Base-by-base conservation (phyloP, 2,329 filamentous ascomycete species). In the Colletotrichum endophyticum region DNA sequence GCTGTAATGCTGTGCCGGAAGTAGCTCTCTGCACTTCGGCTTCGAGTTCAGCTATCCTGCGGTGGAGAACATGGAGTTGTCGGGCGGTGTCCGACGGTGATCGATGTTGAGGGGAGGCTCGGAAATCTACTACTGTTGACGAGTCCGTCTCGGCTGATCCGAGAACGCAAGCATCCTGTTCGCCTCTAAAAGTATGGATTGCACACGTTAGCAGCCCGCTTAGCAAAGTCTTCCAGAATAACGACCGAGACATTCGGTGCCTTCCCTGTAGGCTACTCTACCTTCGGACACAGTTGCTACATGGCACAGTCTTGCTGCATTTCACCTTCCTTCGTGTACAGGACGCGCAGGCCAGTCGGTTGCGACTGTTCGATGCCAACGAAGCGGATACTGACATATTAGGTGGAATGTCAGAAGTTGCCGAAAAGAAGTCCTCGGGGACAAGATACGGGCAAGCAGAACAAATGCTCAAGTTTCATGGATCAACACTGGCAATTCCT, bases 271-370 rank as follows among this genome's bases (percentile, higher is more conserved):
- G n/a, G n/a, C 44, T 49, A 49, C 44, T 22, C n/a, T 49, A 75
- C 72, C 78, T 34, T 74, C 80, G 77, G 8, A 79, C 44, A 59
- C 80, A 81, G 9, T 80, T 80, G 34, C 76, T 78, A 62, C 80
- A 81, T 13, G 80, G 80, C 15, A 79, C 67, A 5, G 79, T 79
- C 66, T 81, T 81, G 69, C 77, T 79, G 62, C 80, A 81, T 49
- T 75, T 77, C 15, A 81, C 79, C 30, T 81, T 81, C 6, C 80
- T 75, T 6, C 80, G 79, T 3, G 79, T 81, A 36, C 80, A 81
- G 2, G 78, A 44, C 4, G 66, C 72, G 63, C 79, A 81, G n/a
- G 79, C 77, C 16, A 78, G 77, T 30, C 70, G 36, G 30, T 69
- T 70, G 7, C 64, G 73, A 25, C 34, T 63, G 36, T 30, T 39